Evolutionary conservation across 2,329 filamentous ascomycete genomes (phyloP).

Genomic region (Anisogramma anomala): DNA sequence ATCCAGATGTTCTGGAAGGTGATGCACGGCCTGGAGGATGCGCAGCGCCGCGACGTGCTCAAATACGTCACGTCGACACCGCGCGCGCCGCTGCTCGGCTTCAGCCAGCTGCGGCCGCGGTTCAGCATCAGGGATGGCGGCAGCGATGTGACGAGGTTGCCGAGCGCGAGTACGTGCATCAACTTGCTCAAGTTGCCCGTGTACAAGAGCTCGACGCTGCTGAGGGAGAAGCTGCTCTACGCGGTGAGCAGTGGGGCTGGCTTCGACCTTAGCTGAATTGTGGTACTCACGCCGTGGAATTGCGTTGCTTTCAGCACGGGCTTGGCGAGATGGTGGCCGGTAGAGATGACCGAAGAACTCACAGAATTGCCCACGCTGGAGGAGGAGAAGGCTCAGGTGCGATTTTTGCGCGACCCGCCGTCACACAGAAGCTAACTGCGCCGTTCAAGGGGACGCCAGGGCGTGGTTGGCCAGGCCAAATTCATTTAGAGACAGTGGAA

Average conservation of each 20-base stretch:
- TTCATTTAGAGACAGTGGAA: background rate
- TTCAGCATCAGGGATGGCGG: slow-evolving; percentile 87
- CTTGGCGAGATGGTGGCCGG: no score
- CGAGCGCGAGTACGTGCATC: slow-evolving; percentile 91
- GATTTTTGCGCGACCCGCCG: no score
- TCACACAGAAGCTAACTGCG: no score
- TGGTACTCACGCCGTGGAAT: no score
- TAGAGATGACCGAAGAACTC: no score
- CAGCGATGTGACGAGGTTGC: slow-evolving; percentile 62
- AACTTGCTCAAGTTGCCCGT: slow-evolving; percentile 86
- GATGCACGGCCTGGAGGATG: slow-evolving; percentile 63
- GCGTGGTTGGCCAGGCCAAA: no score
- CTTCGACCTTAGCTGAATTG: slow-evolving; percentile 72
- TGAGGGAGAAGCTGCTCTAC: slow-evolving; percentile 77
- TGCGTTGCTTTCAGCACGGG: no score
- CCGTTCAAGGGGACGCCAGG: no score
- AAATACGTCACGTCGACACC: slow-evolving; percentile 96
- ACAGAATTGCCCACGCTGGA: no score
- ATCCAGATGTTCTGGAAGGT: slow-evolving; percentile 86
- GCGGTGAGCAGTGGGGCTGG: slow-evolving; percentile 83
- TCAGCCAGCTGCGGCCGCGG: slow-evolving; percentile 68
- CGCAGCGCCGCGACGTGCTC: slow-evolving; percentile 71
- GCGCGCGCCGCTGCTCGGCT: slow-evolving; percentile 78
- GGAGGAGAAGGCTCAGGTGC: no score
- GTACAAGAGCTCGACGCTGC: slow-evolving; percentile 52